These are phyloP conservation scores for Russula griseocarnosa DNA, from an alignment of 768 basidiomycete genomes.

Conservation along the genomic window DNA sequence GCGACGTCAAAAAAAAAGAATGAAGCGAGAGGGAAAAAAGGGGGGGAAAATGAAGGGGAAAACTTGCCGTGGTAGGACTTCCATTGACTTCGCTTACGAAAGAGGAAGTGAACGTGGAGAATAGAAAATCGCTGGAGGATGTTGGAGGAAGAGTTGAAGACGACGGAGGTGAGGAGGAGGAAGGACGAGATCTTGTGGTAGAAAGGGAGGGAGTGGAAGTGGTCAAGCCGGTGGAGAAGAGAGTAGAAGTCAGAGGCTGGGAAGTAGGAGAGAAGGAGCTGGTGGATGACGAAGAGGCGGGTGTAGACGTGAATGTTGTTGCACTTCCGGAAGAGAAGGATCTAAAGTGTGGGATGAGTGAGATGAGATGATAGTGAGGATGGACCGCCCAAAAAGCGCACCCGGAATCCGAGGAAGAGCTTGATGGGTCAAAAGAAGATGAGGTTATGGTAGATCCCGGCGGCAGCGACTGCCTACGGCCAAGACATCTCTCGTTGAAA, in stretches of 20 bases:
- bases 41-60: too few relatives aligned
- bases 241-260: not conserved
- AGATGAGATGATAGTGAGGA: not conserved
- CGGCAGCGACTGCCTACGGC: too few relatives aligned
- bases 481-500: too few relatives aligned
- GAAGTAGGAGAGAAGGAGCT: not conserved
- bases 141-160: not conserved
- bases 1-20: too few relatives aligned
- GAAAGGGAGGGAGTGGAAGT: not conserved
- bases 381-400: not conserved
- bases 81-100: slow-evolving; percentile 20
- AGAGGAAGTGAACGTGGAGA: slow-evolving; percentile 21
- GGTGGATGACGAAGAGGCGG: not conserved
- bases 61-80: slow-evolving; percentile 24
- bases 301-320: too few relatives aligned
- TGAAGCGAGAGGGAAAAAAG: not conserved
- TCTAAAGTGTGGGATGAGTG: not conserved
- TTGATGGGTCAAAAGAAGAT: too few relatives aligned
- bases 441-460: too few relatives aligned
- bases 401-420: not conserved
- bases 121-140: slow-evolving; percentile 3
- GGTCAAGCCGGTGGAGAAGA: not conserved
- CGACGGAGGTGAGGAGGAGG: not conserved
- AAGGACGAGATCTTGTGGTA: not conserved
- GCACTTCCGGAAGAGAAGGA: not conserved